Conservation (phyloP, 495 filamentous ascomycete species). For the Aspergillus diversus region DNA sequence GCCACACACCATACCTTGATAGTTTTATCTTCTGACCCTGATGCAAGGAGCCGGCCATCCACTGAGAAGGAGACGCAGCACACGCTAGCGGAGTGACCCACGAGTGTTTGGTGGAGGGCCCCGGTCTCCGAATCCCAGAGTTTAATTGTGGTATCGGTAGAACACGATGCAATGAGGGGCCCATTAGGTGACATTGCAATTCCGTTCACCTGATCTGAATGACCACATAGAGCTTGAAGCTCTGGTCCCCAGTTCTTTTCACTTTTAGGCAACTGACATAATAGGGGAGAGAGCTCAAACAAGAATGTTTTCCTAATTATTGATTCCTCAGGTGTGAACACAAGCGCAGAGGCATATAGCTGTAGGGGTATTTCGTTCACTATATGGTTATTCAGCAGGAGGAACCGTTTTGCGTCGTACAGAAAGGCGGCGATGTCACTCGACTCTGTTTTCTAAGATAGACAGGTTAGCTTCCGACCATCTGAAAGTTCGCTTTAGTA, state of each 20-base stretch:
- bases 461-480: background rate
- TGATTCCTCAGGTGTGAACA: conserved; percentile 37
- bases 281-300: background rate
- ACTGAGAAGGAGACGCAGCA: conserved; percentile 16
- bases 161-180: conserved; percentile 32
- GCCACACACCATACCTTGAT: conserved; percentile 11
- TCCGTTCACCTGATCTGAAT: conserved; percentile 11
- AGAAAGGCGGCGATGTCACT: background rate
- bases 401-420: background rate
- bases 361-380: conserved; percentile 33
- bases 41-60: conserved; percentile 16
- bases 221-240: conserved; percentile 5
- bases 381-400: conserved; percentile 26
- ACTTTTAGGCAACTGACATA: background rate
- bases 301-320: conserved; percentile 24
- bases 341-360: conserved; percentile 29
- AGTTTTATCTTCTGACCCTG: conserved; percentile 20
- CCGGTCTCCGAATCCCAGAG: conserved; percentile 29
- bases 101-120: conserved; percentile 26
- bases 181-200: conserved; percentile 43
- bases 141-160: conserved; percentile 20
- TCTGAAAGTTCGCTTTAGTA: conserved; percentile 25
- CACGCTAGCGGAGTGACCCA: conserved; percentile 6
- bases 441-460: background rate
- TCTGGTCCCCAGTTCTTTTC: conserved; percentile 5